phyloP scores from a whole-genome alignment of 805 yeast species.

The Ogataea philodendri region DNA sequence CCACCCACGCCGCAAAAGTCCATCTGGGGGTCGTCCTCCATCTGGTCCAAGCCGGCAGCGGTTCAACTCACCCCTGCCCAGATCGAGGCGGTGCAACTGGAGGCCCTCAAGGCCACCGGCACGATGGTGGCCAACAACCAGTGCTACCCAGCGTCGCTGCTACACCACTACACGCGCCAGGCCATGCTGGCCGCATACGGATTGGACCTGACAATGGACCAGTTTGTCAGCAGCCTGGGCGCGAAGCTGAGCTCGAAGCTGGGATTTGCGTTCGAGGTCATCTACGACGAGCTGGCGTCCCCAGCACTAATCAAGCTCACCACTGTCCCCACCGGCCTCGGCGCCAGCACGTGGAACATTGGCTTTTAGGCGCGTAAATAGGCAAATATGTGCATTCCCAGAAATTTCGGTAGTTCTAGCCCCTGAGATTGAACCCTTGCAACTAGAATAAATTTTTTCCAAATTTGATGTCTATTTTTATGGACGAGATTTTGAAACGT shows the following conservation, averaged over 20 bases:
- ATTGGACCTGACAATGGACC: slow-evolving; percentile 33
- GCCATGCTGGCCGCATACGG: slow-evolving; percentile 36
- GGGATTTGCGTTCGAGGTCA: slow-evolving; percentile 39
- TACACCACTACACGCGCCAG: slow-evolving; percentile 35
- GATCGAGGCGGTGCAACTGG: slow-evolving; percentile 39
- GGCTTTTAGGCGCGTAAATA: slow-evolving; percentile 4
- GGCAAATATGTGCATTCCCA: neutral
- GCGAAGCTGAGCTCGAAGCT: slow-evolving; percentile 30
- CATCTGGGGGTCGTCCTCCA: slow-evolving; percentile 25
- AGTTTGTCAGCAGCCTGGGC: slow-evolving; percentile 34
- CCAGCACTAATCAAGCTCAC: slow-evolving; percentile 41
- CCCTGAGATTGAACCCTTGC: too few relatives aligned
- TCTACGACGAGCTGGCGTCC: slow-evolving; percentile 46
- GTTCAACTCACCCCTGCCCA: slow-evolving; percentile 22
- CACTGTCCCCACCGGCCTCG: slow-evolving; percentile 8
- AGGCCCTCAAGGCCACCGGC: slow-evolving; percentile 41
- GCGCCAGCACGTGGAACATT: slow-evolving; percentile 9
- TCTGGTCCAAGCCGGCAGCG: slow-evolving; percentile 17
- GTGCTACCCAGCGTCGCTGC: slow-evolving; percentile 22
- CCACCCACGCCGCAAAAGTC: slow-evolving; percentile 15
- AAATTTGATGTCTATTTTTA: slow-evolving; percentile 9
- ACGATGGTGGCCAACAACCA: slow-evolving; percentile 32
- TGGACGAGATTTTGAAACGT: neutral
- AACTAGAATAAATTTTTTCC: slow-evolving; percentile 9
- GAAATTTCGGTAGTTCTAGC: neutral